Base-by-base conservation (phyloP, 2,329 filamentous ascomycete genomes). In the Aureobasidium sp. region DNA sequence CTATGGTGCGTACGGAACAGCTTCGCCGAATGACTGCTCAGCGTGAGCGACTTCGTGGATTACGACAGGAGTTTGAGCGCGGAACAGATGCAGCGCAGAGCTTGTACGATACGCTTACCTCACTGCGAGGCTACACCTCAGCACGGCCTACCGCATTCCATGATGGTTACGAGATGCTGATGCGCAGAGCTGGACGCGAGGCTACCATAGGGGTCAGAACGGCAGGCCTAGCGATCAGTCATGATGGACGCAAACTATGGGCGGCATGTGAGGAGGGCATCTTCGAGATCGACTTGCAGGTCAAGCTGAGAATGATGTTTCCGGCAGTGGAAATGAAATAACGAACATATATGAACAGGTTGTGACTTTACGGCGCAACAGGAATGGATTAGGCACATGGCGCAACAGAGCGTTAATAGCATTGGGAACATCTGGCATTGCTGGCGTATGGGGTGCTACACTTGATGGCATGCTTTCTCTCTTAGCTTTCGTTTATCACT, bases 261-360 rank as follows among this genome's bases (percentile, higher is more conserved):
- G 78, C 74, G 39, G 77, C 76, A 5, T 78, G 75, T 37, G 86
- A 90, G 69, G 85, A 89, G 66, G 89, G 89, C 61, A 87, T 92
- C 59, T 90, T 90, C 68, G 87, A 91, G 74, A 84, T 90, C 67
- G 81, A 80, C 37, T 80, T 92, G 65, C 86, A 90, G 69, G 67
- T 86, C 21, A 78, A 82, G 53, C 79, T 76, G 62, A 79, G 89
- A 63, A 88, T 85, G 72, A 72, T 69, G 44, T 75, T 73, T 64
- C 74, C 75, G 5, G 74, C 74, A 37, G 68, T 78, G 39, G 70
- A 72, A 47, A 72, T 72, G 29, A 68, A 73, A 45, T 77, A 66
- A 64, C 32, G 55, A 41, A 57, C 11, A 45, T 8, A 39, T 5
- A 57, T 27, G 53, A 57, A 44, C 41, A 44, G 53, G 29, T 13